These are phyloP conservation scores for Perkinsus olseni DNA, from an alignment of 169 alveolate genomes.

Conservation along the genomic window DNA sequence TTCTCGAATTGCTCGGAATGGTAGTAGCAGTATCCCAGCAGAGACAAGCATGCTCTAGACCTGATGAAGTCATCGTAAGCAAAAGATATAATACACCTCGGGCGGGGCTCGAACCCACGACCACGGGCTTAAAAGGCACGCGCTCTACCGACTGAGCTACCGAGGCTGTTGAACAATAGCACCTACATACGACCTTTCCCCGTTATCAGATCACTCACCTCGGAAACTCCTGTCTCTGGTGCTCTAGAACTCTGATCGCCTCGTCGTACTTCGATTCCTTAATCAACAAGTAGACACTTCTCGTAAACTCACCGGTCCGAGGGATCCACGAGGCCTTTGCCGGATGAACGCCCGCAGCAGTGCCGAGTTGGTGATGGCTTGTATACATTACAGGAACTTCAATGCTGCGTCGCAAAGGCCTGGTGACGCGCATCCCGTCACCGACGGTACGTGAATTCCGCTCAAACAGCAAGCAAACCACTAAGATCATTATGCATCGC, in stretches of 20 bases:
- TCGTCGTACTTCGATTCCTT: conserved; percentile 60
- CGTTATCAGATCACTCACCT: too few species aligned
- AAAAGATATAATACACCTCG: neutral
- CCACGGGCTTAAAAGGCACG: conserved; percentile 97
- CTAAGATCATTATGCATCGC: too few species aligned
- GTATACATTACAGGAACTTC: too few species aligned
- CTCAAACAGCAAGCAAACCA: too few species aligned
- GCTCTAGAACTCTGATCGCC: conserved; percentile 51
- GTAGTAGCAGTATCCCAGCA: conserved; percentile 66
- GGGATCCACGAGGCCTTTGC: conserved; percentile 39
- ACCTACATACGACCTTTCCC: too few species aligned
- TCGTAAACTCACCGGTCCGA: conserved; percentile 69
- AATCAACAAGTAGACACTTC: conserved; percentile 56
- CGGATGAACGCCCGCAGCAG: too few species aligned
- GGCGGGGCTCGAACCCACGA: conserved; percentile 97
- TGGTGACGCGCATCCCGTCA: too few species aligned
- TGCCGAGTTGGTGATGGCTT: too few species aligned
- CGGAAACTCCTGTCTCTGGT: conserved; percentile 59
- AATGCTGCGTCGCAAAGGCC: too few species aligned
- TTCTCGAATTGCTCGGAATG: conserved; percentile 31
- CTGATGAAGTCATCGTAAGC: too few species aligned
- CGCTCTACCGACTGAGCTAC: conserved; percentile 96
- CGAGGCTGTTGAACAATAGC: too few species aligned
- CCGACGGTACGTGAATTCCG: too few species aligned
- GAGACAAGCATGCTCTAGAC: conserved; percentile 62